phyloP scores from a whole-genome alignment of 2,329 filamentous ascomycete species.

The Massarina eburnea region DNA sequence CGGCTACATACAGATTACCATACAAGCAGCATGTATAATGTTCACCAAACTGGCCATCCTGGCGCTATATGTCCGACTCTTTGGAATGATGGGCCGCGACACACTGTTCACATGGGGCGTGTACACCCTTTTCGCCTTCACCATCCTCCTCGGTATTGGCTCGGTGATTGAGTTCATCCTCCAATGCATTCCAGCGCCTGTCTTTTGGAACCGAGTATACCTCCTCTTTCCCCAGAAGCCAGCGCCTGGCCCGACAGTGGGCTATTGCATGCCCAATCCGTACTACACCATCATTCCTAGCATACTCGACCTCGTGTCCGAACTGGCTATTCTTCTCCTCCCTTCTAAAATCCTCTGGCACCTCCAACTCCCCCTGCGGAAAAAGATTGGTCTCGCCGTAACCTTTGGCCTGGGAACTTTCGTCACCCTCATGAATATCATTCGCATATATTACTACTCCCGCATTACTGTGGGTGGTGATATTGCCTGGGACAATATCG shows the following conservation, averaged over 20 bases:
- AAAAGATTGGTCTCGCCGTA: slow-evolving; percentile 3
- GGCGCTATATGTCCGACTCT: not conserved
- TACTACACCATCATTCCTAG: not conserved
- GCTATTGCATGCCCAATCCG: slow-evolving; percentile 3
- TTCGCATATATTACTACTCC: not conserved
- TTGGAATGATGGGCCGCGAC: not conserved
- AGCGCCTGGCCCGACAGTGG: slow-evolving; percentile 1
- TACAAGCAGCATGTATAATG: not conserved
- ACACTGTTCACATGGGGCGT: not conserved
- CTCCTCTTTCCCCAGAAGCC: not conserved
- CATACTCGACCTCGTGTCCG: not conserved
- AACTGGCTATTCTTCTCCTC: slow-evolving; percentile 2
- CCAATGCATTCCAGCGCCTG: slow-evolving; percentile 1
- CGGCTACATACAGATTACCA: not conserved
- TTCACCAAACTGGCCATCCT: not conserved
- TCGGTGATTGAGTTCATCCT: not conserved
- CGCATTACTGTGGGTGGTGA: slow-evolving; percentile 1
- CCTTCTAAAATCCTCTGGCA: slow-evolving; percentile 1
- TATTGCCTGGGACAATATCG: slow-evolving; percentile 5
- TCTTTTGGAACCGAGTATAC: slow-evolving; percentile 6
- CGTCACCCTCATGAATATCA: slow-evolving; percentile 1
- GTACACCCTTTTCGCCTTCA: not conserved
- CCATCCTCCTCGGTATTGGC: not conserved
- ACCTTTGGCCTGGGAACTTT: slow-evolving; percentile 4
- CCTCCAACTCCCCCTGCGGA: not conserved